Percentiles rank a stretch among this genome's conserved stretches.
Evolutionary conservation across 805 yeast genomes (phyloP).

Genomic region (Yarrowia sp.): DNA sequence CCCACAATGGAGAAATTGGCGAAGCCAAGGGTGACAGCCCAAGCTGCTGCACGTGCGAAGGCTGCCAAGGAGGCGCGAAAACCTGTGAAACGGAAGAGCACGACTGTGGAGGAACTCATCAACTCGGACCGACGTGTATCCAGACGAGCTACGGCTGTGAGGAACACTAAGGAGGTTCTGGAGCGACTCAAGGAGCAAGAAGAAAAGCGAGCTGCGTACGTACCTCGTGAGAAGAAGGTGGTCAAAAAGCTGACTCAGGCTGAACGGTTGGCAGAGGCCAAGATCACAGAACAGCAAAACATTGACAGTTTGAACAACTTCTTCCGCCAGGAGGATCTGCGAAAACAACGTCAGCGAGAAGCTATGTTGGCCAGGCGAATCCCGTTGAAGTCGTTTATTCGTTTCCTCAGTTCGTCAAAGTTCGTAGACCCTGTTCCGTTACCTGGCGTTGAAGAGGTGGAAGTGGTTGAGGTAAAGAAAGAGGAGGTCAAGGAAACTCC

Average conservation of each 20-base stretch:
- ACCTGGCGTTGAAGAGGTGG: constrained; percentile 31
- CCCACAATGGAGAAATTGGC: constrained; percentile 37
- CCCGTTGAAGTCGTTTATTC: constrained; percentile 56
- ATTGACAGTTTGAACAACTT: constrained; percentile 68
- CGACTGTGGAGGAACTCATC: constrained; percentile 45
- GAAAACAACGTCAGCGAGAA: constrained; percentile 73
- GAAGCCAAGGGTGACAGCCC: constrained; percentile 34
- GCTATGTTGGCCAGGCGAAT: constrained; percentile 62
- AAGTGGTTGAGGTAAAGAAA: constrained; percentile 37
- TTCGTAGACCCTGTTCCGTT: constrained; percentile 51
- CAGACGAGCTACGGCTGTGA: constrained; percentile 70
- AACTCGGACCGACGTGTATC: constrained; percentile 62
- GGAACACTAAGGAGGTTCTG: constrained; percentile 71
- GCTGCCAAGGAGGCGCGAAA: constrained; percentile 14
- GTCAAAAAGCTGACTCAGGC: constrained; percentile 55
- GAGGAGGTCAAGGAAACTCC: constrained; percentile 37
- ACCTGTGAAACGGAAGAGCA: constrained; percentile 34
- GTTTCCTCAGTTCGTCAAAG: constrained; percentile 49
- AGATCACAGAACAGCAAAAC: constrained; percentile 78
- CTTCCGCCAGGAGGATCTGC: constrained; percentile 77
- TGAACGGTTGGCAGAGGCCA: constrained; percentile 75
- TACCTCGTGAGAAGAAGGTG: constrained; percentile 37
- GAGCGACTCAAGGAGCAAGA: constrained; percentile 69
- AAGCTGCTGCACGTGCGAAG: constrained; percentile 23
- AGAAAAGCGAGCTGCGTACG: constrained; percentile 46